A percentile compares a stretch with the other conserved stretches of the same genome.
phyloP scores from a whole-genome alignment of 73 alveolate species.

The Stentor coeruleus region DNA sequence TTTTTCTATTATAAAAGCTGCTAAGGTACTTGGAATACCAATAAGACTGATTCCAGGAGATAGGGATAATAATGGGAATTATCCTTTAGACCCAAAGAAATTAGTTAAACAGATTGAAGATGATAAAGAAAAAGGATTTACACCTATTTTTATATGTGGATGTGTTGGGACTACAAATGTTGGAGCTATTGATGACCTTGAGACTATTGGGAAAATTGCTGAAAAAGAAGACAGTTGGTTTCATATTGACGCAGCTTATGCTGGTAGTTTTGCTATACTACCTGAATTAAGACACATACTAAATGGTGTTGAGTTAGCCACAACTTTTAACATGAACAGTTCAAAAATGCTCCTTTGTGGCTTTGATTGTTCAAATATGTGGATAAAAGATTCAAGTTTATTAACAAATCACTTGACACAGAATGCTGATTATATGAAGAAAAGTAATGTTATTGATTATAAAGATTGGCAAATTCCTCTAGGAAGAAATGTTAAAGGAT shows the following conservation, averaged over 20 bases:
- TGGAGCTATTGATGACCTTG: slow-evolving; percentile 20
- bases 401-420: background rate
- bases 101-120: background rate
- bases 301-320: slow-evolving; percentile 9
- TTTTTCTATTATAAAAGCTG: background rate
- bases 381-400: background rate
- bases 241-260: slow-evolving; percentile 39
- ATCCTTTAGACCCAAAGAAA: slow-evolving; percentile 12
- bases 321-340: slow-evolving; percentile 20
- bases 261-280: background rate
- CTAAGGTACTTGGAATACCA: background rate
- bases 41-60: slow-evolving; percentile 15
- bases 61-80: background rate
- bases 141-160: slow-evolving; percentile 24
- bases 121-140: slow-evolving; percentile 13
- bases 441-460: background rate
- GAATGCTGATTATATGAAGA: background rate
- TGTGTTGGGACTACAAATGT: slow-evolving; percentile 29
- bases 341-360: background rate
- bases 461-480: slow-evolving; percentile 26
- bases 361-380: background rate
- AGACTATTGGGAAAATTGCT: background rate
- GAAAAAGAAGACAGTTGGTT: slow-evolving; percentile 20
- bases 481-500: slow-evolving; percentile 16
- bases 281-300: slow-evolving; percentile 23